Conservation (phyloP, 2,329 filamentous ascomycete genomes). For the Orbilia ellipsospora region DNA sequence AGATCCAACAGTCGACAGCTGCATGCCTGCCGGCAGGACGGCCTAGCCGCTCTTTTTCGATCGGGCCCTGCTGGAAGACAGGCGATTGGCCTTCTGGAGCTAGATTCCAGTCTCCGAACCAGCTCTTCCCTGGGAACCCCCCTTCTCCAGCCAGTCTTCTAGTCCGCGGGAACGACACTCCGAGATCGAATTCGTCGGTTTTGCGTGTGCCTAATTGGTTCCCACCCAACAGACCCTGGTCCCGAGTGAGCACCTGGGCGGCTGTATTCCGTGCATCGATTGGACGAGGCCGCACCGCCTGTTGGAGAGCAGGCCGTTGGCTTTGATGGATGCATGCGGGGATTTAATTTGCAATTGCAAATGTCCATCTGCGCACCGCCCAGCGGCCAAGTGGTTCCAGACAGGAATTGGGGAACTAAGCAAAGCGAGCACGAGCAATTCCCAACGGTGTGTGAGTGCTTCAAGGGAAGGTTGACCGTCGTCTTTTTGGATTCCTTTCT, state of each 20-base stretch:
- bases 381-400: neutral
- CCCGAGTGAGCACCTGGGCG: constrained; percentile 24
- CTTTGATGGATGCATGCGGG: constrained; percentile 37
- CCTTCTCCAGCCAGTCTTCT: neutral
- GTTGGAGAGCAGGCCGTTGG: constrained; percentile 25
- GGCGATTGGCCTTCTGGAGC: too few species aligned
- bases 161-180: neutral
- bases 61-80: too few species aligned
- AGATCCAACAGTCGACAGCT: neutral
- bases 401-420: too few species aligned
- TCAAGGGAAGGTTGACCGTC: neutral
- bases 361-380: neutral
- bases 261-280: constrained; percentile 44
- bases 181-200: neutral
- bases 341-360: constrained; percentile 29
- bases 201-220: constrained; percentile 21
- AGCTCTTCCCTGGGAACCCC: neutral
- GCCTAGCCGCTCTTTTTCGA: constrained; percentile 3
- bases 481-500: too few species aligned
- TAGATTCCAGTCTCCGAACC: neutral
- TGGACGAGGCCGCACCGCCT: constrained; percentile 11
- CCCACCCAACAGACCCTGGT: neutral
- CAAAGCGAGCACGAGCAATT: too few species aligned
- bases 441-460: too few species aligned
- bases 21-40: constrained; percentile 1